Evolutionary conservation across 495 filamentous ascomycete species (phyloP).

Genomic region (Polyplosphaeria fusca): DNA sequence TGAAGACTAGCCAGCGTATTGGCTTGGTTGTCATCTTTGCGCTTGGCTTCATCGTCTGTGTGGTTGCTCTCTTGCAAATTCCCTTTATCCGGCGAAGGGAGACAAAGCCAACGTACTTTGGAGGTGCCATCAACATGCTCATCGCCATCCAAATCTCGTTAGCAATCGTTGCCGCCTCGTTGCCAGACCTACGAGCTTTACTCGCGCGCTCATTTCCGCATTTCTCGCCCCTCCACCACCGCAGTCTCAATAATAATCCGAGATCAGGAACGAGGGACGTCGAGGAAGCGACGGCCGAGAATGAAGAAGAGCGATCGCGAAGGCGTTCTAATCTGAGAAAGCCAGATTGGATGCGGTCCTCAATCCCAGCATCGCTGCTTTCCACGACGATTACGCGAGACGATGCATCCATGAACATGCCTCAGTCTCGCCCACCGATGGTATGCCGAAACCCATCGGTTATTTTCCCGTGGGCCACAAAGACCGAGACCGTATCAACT

Average conservation of each 20-base stretch:
- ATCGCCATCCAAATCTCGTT: constrained; percentile 20
- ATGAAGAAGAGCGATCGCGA: too few species aligned
- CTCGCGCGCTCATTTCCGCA: constrained; percentile 18
- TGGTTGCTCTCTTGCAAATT: constrained; percentile 21
- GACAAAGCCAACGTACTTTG: constrained; percentile 12
- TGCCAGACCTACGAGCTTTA: constrained; percentile 22
- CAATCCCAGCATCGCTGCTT: constrained; percentile 5
- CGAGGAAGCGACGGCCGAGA: neutral
- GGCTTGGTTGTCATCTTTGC: constrained; percentile 20
- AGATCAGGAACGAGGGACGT: constrained; percentile 1
- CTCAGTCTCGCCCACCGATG: neutral
- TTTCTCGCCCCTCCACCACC: constrained; percentile 20
- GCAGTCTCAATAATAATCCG: constrained; percentile 1
- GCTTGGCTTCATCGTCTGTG: constrained; percentile 19
- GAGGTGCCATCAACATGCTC: constrained; percentile 22
- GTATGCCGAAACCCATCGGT: neutral
- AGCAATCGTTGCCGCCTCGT: constrained; percentile 20
- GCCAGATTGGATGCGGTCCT: constrained; percentile 22
- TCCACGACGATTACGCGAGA: neutral
- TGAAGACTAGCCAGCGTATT: constrained; percentile 1
- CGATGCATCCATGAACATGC: neutral
- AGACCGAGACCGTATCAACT: neutral
- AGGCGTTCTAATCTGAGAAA: too few species aligned
- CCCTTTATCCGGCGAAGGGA: constrained; percentile 12
- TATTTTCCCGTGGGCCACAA: neutral